Base-by-base conservation (phyloP, 2,329 filamentous ascomycete species). In the Pyrenochaeta sp. region DNA sequence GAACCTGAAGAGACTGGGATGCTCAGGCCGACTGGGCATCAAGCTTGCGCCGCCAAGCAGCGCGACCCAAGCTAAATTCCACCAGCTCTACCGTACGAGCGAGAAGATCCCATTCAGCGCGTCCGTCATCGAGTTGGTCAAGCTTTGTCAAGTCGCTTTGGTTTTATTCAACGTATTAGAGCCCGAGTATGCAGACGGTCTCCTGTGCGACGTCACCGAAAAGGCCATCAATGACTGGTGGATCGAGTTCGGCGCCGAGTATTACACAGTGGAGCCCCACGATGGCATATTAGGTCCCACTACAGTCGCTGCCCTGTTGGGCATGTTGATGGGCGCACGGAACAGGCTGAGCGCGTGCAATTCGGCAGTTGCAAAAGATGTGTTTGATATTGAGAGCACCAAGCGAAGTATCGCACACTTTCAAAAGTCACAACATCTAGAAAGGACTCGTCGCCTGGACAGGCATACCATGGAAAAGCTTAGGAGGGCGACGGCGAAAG, bases 181-280 rank as follows among this genome's bases (percentile, higher is more conserved):
- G n/a, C 84, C 89, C 27, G 90, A 93, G 61, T 98, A 96, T 72
- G 90, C 91, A 7, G 95, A 99, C 68, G 95, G 95, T 0, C 78
- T 97, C 20, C 83, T 99, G 2, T 99, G 95, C 73, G 95, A 99
- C 77, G 83, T 95, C 37, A 98, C 95, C 0, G 95, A 99, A 74
- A 88, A 85, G 57, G 92, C 93, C 1, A 87, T 98, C 65, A 89
- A 88, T 57, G 91, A 97, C 73, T 99, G 95, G 95, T 98, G 95
- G 95, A 88, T 90, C 1, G 91, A 97, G 67, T 89, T 97, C 54
- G 95, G 95, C 1, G 89, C 88, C 0, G 94, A 98, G 62, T 89
- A 95, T 68, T 97, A 94, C 79, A 96, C 94, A 49, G 86, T 92
- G 30, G 95, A 98, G 74, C 94, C 95, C 1, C 90, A 90, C 9